These are phyloP conservation scores for Blastocystis sp. DNA, from an alignment of 352 stramenopile genomes.

Conservation along the genomic window DNA sequence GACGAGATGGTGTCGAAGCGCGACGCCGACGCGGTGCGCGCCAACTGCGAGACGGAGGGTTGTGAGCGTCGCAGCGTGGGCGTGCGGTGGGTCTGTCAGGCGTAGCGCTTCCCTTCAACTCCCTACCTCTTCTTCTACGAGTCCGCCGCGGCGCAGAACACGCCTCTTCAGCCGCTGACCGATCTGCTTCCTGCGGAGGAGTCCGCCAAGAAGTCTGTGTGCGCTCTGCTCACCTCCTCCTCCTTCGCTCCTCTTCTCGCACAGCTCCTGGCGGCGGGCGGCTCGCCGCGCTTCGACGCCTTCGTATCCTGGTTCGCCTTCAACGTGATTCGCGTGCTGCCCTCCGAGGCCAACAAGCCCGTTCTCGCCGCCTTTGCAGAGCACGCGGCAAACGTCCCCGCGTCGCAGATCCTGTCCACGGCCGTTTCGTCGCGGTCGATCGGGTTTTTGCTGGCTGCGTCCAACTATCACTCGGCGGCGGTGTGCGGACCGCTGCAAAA, in stretches of 20 bases:
- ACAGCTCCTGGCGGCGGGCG: neutral
- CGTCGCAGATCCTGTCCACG: neutral
- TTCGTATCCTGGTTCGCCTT: neutral
- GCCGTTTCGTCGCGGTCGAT: neutral
- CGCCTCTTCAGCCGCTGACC: neutral
- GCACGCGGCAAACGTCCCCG: neutral
- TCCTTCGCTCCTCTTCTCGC: neutral
- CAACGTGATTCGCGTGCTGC: neutral
- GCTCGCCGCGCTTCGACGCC: neutral
- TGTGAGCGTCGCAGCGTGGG: neutral
- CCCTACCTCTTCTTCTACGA: neutral
- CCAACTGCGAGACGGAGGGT: neutral
- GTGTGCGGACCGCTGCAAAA: neutral
- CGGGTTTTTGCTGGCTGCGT: neutral
- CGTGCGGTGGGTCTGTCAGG: too few relatives aligned
- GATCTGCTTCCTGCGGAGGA: neutral
- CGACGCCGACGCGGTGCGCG: neutral
- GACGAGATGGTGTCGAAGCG: slow-evolving; percentile 7
- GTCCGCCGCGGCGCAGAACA: neutral
- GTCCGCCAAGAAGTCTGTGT: neutral
- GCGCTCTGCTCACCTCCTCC: slow-evolving; percentile 21
- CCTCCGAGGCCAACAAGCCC: neutral
- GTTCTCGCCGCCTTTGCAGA: neutral
- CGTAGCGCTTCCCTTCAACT: neutral
- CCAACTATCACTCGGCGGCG: neutral